Evolutionary conservation across 805 yeast genomes (phyloP), one percentile per base, ranked within the genome.

Genomic region (Isabelozyma pseudorhagii): DNA sequence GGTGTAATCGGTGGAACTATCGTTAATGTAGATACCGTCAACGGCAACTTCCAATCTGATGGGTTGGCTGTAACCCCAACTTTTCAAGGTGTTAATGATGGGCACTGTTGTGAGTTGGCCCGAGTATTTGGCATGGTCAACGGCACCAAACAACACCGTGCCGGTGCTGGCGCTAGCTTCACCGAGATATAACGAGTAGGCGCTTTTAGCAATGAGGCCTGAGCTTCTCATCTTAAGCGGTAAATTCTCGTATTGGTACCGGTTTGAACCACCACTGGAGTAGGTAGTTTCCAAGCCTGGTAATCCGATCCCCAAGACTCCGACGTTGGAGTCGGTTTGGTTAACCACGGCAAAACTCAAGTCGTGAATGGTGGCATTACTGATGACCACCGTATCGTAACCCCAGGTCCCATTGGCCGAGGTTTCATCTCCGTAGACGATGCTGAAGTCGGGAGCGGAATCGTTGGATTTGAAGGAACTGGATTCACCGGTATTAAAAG

Each of bases 321-420:
- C 93, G 50, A 78, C 68, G 8, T 81, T 64, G 3, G 92, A 82
- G 52, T 82, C 81, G 1, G 89, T 80, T 36, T 66, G 64, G 60
- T 82, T 81, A 3, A 88, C 96, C 21, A 90, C 82, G 1, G 96
- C 97, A 64, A 91, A 78, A 5, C 89, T 81, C 29, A 87, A 68
- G 49, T 73, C 69, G 0, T 71, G 52, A 10, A 88, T 69, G 3
- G 73, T 65, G 11, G 75, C 64, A 45, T 74, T 80, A 43, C 83
- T 82, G 47, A 88, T 57, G 2, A 57, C 52, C 4, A 91, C 74
- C 39, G 71, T 68, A 59, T 91, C 97, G 42, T 73, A 67, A 15
- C 88, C 96, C 83, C 83, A 81, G 42, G 66, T 49, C 21, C 85
- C 85, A 7, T 48, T 46, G 4, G 84, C 84, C 45, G 57, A 67